phyloP scores from a whole-genome alignment of 2,329 filamentous ascomycete genomes.

The Phialophora expanda region DNA sequence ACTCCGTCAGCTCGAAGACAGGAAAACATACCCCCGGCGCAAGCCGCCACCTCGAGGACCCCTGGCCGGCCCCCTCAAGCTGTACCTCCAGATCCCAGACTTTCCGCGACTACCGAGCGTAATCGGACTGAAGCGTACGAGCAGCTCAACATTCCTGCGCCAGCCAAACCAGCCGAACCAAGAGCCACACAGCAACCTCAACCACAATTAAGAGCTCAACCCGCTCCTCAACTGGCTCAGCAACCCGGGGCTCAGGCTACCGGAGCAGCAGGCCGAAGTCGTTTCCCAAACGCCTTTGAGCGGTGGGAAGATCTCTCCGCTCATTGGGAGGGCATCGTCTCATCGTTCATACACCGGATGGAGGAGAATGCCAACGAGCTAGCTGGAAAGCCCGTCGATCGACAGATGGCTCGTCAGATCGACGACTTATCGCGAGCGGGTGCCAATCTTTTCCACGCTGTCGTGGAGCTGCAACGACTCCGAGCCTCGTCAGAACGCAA shows the following conservation, averaged over 20 bases:
- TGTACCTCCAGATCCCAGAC: slow-evolving; percentile 30
- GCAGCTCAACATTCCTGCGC: slow-evolving; percentile 36
- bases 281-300: slow-evolving; percentile 90
- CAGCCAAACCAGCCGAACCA: slow-evolving; percentile 27
- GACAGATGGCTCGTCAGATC: slow-evolving; percentile 90
- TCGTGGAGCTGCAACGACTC: slow-evolving; percentile 91
- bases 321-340: slow-evolving; percentile 96
- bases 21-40: slow-evolving; percentile 37
- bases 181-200: slow-evolving; percentile 32
- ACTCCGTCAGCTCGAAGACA: slow-evolving; percentile 27
- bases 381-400: slow-evolving; percentile 77
- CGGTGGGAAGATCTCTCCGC: slow-evolving; percentile 96
- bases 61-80: slow-evolving; percentile 35
- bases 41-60: slow-evolving; percentile 31
- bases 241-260: slow-evolving; percentile 40
- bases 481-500: slow-evolving; percentile 95
- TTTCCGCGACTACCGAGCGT: slow-evolving; percentile 32
- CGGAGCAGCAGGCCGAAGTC: slow-evolving; percentile 21
- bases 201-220: slow-evolving; percentile 40
- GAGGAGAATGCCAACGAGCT: slow-evolving; percentile 90
- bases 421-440: slow-evolving; percentile 96
- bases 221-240: slow-evolving; percentile 43
- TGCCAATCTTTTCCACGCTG: slow-evolving; percentile 95
- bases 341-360: slow-evolving; percentile 93
- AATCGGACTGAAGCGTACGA: slow-evolving; percentile 40